phyloP scores from a whole-genome alignment of 2,329 filamentous ascomycete species.

The Talaromyces marneffei region DNA sequence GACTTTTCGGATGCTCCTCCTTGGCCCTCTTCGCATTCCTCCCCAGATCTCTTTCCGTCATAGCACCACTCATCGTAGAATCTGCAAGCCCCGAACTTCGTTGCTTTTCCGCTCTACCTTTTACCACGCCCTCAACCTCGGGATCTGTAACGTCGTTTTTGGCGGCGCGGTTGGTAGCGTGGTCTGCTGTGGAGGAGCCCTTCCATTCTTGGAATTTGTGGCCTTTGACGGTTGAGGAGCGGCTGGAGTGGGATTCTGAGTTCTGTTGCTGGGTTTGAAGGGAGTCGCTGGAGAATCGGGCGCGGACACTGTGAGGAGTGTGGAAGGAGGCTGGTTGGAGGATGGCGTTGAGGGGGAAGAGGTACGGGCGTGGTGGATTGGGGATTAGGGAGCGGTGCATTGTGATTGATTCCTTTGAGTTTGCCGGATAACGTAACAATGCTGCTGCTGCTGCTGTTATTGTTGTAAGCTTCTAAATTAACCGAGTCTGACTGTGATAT shows the following conservation, averaged over 20 bases:
- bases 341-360: constrained; percentile 18
- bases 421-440: no score
- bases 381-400: constrained; percentile 16
- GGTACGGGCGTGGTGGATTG: constrained; percentile 15
- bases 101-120: constrained; percentile 30
- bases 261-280: neutral
- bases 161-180: constrained; percentile 27
- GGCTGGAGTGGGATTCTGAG: neutral
- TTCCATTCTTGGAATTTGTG: constrained; percentile 27
- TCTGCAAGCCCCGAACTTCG: constrained; percentile 27
- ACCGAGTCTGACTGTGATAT: no score
- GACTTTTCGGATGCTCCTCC: constrained; percentile 46
- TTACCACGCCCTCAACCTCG: constrained; percentile 22
- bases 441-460: no score
- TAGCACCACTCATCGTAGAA: constrained; percentile 36
- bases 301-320: constrained; percentile 15
- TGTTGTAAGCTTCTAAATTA: no score
- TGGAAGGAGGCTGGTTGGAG: constrained; percentile 15
- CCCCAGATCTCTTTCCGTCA: constrained; percentile 35
- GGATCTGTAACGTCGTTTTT: constrained; percentile 31
- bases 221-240: neutral
- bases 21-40: constrained; percentile 39
- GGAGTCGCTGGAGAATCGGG: constrained; percentile 14
- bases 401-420: neutral
- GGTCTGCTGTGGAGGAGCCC: constrained; percentile 29